Evolutionary conservation across 768 basidiomycete species (phyloP).

Genomic region (Cyclocybe cylindracea): DNA sequence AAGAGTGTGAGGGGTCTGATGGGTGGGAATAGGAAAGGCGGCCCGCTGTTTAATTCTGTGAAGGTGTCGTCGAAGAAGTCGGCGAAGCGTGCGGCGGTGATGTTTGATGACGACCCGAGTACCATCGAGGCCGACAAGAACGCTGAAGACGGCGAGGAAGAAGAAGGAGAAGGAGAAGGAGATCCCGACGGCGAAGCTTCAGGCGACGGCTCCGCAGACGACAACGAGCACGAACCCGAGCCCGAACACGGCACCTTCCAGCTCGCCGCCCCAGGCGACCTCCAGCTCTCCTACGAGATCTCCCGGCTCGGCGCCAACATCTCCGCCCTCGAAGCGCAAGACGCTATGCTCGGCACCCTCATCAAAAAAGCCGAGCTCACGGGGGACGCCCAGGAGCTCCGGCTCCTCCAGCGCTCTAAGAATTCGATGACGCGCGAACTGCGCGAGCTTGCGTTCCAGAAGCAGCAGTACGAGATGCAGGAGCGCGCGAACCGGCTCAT

Average conservation of each 20-base stretch:
- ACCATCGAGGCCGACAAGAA: background rate
- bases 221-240: constrained; percentile 47
- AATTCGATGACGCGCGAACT: constrained; percentile 81
- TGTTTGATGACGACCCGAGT: constrained; percentile 11
- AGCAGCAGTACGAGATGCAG: constrained; percentile 91
- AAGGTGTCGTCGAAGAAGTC: constrained; percentile 10
- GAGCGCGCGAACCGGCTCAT: constrained; percentile 87
- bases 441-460: constrained; percentile 85
- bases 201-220: constrained; percentile 32
- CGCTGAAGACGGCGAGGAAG: constrained; percentile 16
- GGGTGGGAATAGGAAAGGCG: constrained; percentile 16
- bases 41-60: constrained; percentile 25
- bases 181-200: constrained; percentile 29
- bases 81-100: constrained; percentile 11
- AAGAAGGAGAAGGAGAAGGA: constrained; percentile 20
- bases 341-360: constrained; percentile 79
- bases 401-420: constrained; percentile 80
- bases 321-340: constrained; percentile 75
- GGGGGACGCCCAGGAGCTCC: constrained; percentile 85
- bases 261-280: constrained; percentile 85
- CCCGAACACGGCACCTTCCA: constrained; percentile 54
- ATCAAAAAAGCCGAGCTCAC: constrained; percentile 95
- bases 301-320: constrained; percentile 76
- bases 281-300: constrained; percentile 88
- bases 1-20: no score